A percentile compares a stretch with the other conserved stretches of the same genome.
Conservation (phyloP, 2,329 filamentous ascomycete genomes). For the Penicillium sp. region DNA sequence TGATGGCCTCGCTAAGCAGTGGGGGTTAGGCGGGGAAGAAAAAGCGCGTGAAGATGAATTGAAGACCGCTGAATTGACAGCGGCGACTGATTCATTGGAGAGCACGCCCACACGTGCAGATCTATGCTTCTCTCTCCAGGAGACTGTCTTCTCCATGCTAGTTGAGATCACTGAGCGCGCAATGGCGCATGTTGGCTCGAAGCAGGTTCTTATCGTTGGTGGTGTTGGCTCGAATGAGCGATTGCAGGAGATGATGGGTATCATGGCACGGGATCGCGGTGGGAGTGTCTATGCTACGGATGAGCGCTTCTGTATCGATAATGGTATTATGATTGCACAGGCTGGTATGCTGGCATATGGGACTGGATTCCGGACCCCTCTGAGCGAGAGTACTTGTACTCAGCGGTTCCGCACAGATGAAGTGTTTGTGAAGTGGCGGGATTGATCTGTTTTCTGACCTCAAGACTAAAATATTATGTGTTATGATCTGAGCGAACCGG, state of each 20-base stretch:
- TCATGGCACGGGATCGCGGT: conserved; percentile 84
- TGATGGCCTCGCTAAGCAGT: conserved; percentile 68
- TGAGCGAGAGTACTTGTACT: conserved; percentile 80
- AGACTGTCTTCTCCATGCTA: conserved; percentile 94
- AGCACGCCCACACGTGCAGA: conserved; percentile 66
- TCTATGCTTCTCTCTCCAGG: conserved; percentile 89
- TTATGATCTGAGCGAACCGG: conserved; percentile 18
- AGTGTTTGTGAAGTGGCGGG: conserved; percentile 72
- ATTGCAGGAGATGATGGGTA: conserved; percentile 96
- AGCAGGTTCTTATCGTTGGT: conserved; percentile 88
- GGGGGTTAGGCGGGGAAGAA: conserved; percentile 36
- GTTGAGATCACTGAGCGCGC: conserved; percentile 98
- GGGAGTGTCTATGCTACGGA: conserved; percentile 93
- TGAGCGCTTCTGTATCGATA: conserved; percentile 97
- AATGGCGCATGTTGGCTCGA: conserved; percentile 93
- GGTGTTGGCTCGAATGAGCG: conserved; percentile 94
- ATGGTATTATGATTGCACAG: conserved; percentile 99
- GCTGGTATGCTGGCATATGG: conserved; percentile 82
- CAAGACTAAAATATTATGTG: conserved; percentile 16
- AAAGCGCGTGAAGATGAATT: conserved; percentile 51
- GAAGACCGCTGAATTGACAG: conserved; percentile 16
- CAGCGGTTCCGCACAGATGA: conserved; percentile 80
- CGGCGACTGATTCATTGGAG: conserved; percentile 34
- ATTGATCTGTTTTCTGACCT: conserved; percentile 36
- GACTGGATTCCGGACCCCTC: conserved; percentile 70